A percentile compares a stretch with the other conserved stretches of the same genome.
Conservation (phyloP, 768 basidiomycete genomes). For the Naganishia randhawae region DNA sequence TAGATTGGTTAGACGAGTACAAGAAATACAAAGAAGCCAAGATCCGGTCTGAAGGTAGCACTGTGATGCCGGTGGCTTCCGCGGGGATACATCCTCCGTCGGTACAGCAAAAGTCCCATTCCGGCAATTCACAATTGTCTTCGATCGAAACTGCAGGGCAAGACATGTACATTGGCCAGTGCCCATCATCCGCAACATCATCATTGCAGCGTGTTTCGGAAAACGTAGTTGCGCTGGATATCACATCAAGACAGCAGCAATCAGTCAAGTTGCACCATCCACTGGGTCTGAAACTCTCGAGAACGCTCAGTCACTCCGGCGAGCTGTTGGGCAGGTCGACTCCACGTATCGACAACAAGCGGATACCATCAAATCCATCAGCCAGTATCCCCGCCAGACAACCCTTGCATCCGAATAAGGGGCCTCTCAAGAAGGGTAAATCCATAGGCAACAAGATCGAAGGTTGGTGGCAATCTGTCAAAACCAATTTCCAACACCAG, state of each 20-base stretch:
- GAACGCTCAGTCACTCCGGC: conserved; percentile 4
- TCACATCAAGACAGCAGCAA: neutral
- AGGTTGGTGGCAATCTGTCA: conserved; percentile 52
- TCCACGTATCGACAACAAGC: neutral
- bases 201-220: neutral
- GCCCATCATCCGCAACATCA: neutral
- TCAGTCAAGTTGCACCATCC: neutral
- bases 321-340: neutral
- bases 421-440: conserved; percentile 37
- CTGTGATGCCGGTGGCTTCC: neutral
- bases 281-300: neutral
- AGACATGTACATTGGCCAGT: neutral
- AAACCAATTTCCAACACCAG: conserved; percentile 42
- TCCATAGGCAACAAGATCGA: conserved; percentile 49
- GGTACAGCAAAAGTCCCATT: neutral
- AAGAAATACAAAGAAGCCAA: conserved; percentile 53
- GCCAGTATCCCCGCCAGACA: conserved; percentile 23
- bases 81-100: neutral
- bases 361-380: neutral
- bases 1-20: conserved; percentile 55
- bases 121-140: neutral
- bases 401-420: conserved; percentile 5
- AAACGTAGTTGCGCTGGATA: neutral
- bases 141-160: neutral
- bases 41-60: conserved; percentile 46